Evolutionary conservation across 2,329 filamentous ascomycete species (phyloP), one percentile per base, ranked within the genome.

Genomic region (Emergomyces pasteurianus): DNA sequence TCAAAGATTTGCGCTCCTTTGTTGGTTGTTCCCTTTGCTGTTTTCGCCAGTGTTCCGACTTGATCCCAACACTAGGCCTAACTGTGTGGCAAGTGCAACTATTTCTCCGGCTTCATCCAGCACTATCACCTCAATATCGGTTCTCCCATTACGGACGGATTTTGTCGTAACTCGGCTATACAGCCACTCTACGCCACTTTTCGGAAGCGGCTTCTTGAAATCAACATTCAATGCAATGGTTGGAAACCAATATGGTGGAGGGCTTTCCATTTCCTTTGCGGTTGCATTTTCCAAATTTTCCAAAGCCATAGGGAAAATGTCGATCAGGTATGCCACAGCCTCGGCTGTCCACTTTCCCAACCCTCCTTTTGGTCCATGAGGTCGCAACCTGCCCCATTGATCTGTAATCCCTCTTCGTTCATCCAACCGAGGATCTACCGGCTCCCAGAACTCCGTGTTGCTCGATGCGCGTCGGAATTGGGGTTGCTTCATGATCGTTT

Each of bases 71-170:
- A 57, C 36, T 40, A 57, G 28, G 26, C 55, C 55, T 40, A 46
- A n/a, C 55, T 57, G 55, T 16, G 38, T 57, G 26, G 55, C 55
- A 57, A 57, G 23, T 6, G 55, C 55, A 31, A 57, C 55, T 40
- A 57, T 40, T 3, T 57, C 55, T 12, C 55, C 55, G 9, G 16
- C 38, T 26, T 57, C 55, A 46, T 57, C 55, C 55, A 47, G 14
- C 55, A 57, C 42, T 31, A 57, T 34, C 40, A 57, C 55, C 40
- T 57, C 55, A 46, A 57, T 57, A 43, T 57, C 55, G 14, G 40
- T 57, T 28, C 55, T 38, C 5, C 55, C 55, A 34, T 57, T 46
- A 21, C 55, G 55, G 26, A 57, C 16, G 12, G 40, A 26, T 46
- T 57, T 57, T 23, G 40, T 57, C 18, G 34, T 47, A 16, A 57